Evolutionary conservation across 495 filamentous ascomycete species (phyloP), one percentile per base, ranked within the genome.

Genomic region (Darksidea phi): DNA sequence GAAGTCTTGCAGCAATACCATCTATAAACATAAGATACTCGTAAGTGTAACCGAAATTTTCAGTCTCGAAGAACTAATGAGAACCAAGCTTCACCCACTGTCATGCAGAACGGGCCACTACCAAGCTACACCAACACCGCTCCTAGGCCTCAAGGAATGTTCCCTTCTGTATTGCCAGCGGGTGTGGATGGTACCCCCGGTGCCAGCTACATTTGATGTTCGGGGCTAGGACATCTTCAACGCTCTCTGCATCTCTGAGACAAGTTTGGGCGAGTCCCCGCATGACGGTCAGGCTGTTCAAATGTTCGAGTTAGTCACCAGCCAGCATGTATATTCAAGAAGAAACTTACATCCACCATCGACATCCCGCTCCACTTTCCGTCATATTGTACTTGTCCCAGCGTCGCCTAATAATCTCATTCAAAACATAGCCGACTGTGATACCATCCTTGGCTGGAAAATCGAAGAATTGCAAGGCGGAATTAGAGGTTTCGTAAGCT

Each of bases 341-440:
- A 4, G 28, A 32, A 32, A 5, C 17, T 49, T 49, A 49, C 47
- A 49, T 25, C 47, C 23, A 49, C 12, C 24, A 23, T 23, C 47
- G 17, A 15, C 23, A 49, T 21, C 47, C 23, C 2, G 23, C 47
- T 23, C 47, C 23, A 23, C 47, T 18, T 6, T 21, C 23, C 2
- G 47, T 49, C 23, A 49, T 49, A 49, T 49, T 23, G 15, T 49
- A 49, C 23, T 26, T 2, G 15, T 49, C n/a, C 47, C 23, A 49
- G 6, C 47, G n/a, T 49, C 15, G 17, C 8, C 2, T 2, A 3
- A 4, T 4, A 25, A 49, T 49, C 23, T 49, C 47, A 6, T 15
- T 6, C 47, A 23, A 4, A 49, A 49, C 28, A 32, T 3, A 32
- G 28, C 10, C 28, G 4, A 32, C 28, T 3, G 10, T 3, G 10